These are phyloP conservation scores for Debaryomyces sp. DNA, from an alignment of 1,139 yeast species.

Conservation along the genomic window DNA sequence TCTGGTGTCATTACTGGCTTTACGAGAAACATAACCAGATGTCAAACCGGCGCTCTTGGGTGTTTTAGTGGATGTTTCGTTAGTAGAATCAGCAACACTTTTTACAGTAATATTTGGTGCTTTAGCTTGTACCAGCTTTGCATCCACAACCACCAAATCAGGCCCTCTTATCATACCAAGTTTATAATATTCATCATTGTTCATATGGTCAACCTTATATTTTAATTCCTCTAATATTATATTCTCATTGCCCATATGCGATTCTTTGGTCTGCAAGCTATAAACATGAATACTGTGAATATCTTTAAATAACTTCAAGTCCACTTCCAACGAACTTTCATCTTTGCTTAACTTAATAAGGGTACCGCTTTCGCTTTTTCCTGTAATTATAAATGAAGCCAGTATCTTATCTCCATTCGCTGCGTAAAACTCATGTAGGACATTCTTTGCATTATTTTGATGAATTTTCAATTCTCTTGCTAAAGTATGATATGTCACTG, in stretches of 20 bases:
- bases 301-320: slow-evolving; percentile 20
- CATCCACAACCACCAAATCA: slow-evolving; percentile 18
- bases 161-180: slow-evolving; percentile 44
- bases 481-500: slow-evolving; percentile 34
- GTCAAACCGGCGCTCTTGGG: slow-evolving; percentile 22
- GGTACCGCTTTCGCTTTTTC: slow-evolving; percentile 19
- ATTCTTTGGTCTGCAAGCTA: slow-evolving; percentile 25
- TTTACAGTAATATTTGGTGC: not conserved
- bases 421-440: slow-evolving; percentile 34
- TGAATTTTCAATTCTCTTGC: slow-evolving; percentile 32
- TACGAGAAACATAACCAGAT: slow-evolving; percentile 33
- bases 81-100: not conserved
- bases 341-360: slow-evolving; percentile 26
- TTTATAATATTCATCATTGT: slow-evolving; percentile 23
- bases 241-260: slow-evolving; percentile 22
- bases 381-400: slow-evolving; percentile 40
- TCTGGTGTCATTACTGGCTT: slow-evolving; percentile 13
- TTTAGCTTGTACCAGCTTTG: not conserved
- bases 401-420: slow-evolving; percentile 32
- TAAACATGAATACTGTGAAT: slow-evolving; percentile 38
- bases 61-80: slow-evolving; percentile 10
- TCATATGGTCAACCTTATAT: slow-evolving; percentile 20
- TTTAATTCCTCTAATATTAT: slow-evolving; percentile 34
- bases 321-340: slow-evolving; percentile 20
- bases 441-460: slow-evolving; percentile 30